phyloP scores from a whole-genome alignment of 192 early-diverging fungal genomes.

The Funneliformis mosseae region DNA sequence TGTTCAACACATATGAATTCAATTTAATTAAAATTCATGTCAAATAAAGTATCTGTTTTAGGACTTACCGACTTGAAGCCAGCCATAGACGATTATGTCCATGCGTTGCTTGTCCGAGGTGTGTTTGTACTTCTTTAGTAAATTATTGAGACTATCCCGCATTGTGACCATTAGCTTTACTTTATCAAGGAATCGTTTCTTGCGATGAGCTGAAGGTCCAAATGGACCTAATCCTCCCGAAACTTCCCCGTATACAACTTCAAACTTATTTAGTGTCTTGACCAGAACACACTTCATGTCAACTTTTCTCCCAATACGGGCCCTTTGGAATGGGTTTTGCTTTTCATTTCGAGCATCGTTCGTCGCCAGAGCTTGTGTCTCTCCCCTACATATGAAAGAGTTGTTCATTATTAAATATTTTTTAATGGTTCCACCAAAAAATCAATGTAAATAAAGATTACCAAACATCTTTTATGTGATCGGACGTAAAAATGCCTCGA shows the following conservation, averaged over 20 bases:
- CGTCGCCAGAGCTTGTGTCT: not conserved
- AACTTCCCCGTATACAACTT: not conserved
- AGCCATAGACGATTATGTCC: not conserved
- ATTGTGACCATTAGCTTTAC: conserved; percentile 1
- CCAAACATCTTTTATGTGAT: not conserved
- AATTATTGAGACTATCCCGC: not conserved
- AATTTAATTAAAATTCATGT: not conserved
- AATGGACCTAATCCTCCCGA: not conserved
- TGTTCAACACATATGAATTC: not conserved
- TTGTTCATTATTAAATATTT: not conserved
- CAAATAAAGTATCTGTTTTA: not conserved
- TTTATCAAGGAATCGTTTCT: conserved; percentile 15
- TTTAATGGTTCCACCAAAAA: not conserved
- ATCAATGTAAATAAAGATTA: not conserved
- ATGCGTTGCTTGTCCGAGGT: not conserved
- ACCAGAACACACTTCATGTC: not conserved
- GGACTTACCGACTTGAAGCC: not conserved
- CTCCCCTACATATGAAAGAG: not conserved
- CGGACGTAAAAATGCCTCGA: not conserved
- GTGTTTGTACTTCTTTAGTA: not conserved
- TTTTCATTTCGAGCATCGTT: conserved; percentile 4
- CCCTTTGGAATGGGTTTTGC: not conserved
- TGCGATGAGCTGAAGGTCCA: not conserved
- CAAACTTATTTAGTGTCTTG: not conserved
- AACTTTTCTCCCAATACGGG: not conserved